Percentiles rank a stretch among this genome's conserved stretches.
Evolutionary conservation across 805 yeast genomes (phyloP).

Genomic region (Wickerhamiella sergipiensis): DNA sequence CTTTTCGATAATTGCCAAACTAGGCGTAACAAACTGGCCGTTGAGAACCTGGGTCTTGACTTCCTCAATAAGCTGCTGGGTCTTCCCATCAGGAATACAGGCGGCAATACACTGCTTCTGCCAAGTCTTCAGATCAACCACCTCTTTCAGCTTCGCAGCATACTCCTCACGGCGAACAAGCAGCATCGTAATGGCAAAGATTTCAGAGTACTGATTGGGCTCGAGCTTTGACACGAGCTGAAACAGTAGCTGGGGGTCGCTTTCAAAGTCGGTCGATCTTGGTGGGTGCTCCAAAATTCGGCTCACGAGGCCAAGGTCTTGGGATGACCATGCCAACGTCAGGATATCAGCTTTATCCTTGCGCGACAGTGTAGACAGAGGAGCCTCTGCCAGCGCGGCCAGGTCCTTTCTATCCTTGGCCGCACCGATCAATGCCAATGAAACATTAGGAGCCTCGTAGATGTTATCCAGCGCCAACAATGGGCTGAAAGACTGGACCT

Average conservation of each 20-base stretch:
- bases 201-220: background rate
- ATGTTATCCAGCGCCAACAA: background rate
- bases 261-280: background rate
- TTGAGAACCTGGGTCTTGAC: background rate
- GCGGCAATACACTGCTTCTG: background rate
- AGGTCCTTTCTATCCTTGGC: background rate
- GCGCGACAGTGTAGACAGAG: background rate
- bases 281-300: conserved; percentile 1
- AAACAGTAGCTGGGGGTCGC: conserved; percentile 1
- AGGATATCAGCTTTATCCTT: background rate
- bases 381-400: background rate
- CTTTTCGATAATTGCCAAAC: background rate
- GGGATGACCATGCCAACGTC: background rate
- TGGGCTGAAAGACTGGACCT: background rate
- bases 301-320: background rate
- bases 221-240: background rate
- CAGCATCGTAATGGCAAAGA: background rate
- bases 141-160: background rate
- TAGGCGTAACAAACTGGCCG: background rate
- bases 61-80: background rate
- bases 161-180: background rate
- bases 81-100: background rate
- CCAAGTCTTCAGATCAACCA: background rate
- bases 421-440: background rate
- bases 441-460: conserved; percentile 1